A percentile compares a stretch with the other conserved stretches of the same genome.
These are phyloP conservation scores for Babesia divergens DNA, from an alignment of 169 alveolate species.

Conservation along the genomic window DNA sequence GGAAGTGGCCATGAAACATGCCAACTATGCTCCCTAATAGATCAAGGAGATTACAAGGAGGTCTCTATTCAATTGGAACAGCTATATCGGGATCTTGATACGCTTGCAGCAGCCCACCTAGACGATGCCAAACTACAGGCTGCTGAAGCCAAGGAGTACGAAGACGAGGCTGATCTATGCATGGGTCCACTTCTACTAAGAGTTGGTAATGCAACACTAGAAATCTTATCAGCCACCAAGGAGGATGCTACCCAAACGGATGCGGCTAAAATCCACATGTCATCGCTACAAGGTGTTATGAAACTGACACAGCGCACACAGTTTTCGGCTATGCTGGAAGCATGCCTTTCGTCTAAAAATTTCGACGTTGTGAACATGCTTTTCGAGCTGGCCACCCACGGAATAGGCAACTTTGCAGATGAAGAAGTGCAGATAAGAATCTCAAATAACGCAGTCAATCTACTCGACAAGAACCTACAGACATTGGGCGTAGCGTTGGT, in stretches of 20 bases:
- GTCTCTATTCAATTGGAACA: constrained; percentile 11
- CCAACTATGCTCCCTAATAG: constrained; percentile 19
- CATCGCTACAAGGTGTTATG: not conserved
- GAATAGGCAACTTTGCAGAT: not conserved
- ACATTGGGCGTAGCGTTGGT: not conserved
- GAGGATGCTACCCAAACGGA: not conserved
- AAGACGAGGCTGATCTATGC: constrained; percentile 1
- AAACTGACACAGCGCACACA: not conserved
- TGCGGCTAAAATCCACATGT: not conserved
- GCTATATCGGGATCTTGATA: constrained; percentile 37
- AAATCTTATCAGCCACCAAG: not conserved
- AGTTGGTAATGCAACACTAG: not conserved
- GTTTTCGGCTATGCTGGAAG: not conserved
- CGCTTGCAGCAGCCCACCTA: constrained; percentile 40
- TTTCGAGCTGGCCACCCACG: not conserved
- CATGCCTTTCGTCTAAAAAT: not conserved
- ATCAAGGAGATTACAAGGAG: constrained; percentile 39
- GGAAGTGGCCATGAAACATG: too few relatives aligned
- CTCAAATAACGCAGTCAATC: not conserved
- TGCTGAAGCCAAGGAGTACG: not conserved
- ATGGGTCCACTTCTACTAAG: not conserved
- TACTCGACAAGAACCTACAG: constrained; percentile 8
- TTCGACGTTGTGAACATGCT: constrained; percentile 18
- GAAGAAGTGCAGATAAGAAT: not conserved
- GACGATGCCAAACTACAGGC: not conserved